Percentiles rank a stretch among this genome's conserved stretches.
Evolutionary conservation across 345 rosid genomes (phyloP).

Genomic region (Triadica sebifera): DNA sequence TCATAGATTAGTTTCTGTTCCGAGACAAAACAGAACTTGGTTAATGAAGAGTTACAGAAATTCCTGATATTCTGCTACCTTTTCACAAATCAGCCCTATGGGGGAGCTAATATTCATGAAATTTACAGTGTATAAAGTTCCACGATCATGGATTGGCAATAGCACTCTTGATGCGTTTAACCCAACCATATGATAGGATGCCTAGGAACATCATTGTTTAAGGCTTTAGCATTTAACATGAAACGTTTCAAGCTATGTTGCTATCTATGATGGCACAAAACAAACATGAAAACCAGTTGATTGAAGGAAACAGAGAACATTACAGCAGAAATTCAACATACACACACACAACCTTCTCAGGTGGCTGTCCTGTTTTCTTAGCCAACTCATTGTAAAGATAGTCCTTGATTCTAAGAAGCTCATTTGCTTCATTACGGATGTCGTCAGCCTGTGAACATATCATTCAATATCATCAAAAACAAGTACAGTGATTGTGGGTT

Average conservation of each 20-base stretch:
- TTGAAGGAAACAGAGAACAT: no score
- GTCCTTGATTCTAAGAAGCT: constrained; percentile 76
- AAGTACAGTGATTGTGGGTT: not conserved
- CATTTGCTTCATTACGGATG: constrained; percentile 67
- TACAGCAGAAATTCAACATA: not conserved
- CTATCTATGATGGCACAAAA: not conserved
- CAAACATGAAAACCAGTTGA: not conserved
- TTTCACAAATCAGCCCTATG: no score
- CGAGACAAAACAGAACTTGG: not conserved
- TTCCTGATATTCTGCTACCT: not conserved
- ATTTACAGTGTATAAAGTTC: no score
- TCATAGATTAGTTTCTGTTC: not conserved
- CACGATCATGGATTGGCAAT: no score
- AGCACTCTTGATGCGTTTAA: no score
- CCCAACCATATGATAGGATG: no score
- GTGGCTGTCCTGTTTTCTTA: constrained; percentile 72
- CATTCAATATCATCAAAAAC: not conserved
- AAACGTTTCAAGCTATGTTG: no score
- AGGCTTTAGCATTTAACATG: no score
- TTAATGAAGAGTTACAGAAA: no score
- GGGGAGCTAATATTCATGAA: no score
- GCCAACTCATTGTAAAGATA: constrained; percentile 76
- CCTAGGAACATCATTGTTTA: not conserved
- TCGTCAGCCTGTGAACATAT: constrained; percentile 63
- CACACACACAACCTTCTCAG: constrained; percentile 64